Conservation (phyloP, 164 flowering plant species). For the Echeveria elegans region DNA sequence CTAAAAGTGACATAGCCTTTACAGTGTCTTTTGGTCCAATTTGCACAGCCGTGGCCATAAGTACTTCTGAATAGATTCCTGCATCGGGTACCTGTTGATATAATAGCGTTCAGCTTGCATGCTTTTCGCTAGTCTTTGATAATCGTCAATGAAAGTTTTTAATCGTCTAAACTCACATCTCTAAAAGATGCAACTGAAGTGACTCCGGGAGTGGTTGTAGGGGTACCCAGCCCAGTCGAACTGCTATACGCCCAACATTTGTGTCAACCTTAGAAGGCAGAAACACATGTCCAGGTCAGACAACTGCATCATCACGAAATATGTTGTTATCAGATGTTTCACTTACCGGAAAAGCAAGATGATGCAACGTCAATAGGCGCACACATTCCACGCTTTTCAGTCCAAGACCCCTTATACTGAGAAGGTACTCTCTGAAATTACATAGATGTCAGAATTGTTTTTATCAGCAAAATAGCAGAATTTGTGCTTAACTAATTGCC, state of each 20-base stretch:
- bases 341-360: constrained; percentile 97
- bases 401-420: constrained; percentile 85
- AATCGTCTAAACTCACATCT: constrained; percentile 27
- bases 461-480: neutral
- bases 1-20: constrained; percentile 7
- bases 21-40: constrained; percentile 44
- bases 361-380: constrained; percentile 88
- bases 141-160: neutral
- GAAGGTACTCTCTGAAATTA: constrained; percentile 63
- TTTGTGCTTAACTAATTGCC: neutral
- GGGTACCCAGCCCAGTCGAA: constrained; percentile 54
- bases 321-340: neutral
- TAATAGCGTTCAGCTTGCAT: constrained; percentile 4
- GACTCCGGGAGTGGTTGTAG: constrained; percentile 53
- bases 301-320: neutral
- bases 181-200: constrained; percentile 50
- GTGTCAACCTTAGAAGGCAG: constrained; percentile 32
- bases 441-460: neutral
- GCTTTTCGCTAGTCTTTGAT: neutral
- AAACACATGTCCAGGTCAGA: constrained; percentile 3
- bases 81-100: constrained; percentile 34
- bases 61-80: constrained; percentile 44
- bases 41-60: constrained; percentile 50
- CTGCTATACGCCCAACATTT: constrained; percentile 53
- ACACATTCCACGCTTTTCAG: constrained; percentile 96